Evolutionary conservation across 2,329 filamentous ascomycete genomes (phyloP).

Genomic region (Fusarium sp.): DNA sequence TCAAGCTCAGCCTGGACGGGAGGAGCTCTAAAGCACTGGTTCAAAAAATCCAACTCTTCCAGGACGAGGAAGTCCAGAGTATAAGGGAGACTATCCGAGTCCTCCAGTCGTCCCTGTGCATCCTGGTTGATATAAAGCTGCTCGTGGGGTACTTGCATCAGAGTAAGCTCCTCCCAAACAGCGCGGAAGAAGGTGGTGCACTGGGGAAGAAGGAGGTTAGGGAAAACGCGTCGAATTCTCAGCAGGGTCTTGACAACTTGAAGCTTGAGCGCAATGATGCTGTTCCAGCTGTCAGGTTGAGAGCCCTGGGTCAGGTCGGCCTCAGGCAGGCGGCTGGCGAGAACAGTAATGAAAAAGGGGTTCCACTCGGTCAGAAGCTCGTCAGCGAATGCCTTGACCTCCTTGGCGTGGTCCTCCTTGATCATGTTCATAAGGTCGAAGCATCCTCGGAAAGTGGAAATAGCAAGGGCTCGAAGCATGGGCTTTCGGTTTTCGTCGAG

Average conservation of each 20-base stretch:
- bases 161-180: slow-evolving; percentile 88
- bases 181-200: slow-evolving; percentile 86
- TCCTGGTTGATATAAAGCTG: slow-evolving; percentile 88
- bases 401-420: slow-evolving; percentile 88
- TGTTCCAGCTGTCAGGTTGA: slow-evolving; percentile 79
- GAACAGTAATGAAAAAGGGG: slow-evolving; percentile 84
- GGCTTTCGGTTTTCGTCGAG: slow-evolving; percentile 80
- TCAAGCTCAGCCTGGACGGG: slow-evolving; percentile 92
- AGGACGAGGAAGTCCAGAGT: slow-evolving; percentile 93
- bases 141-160: slow-evolving; percentile 79
- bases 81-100: slow-evolving; percentile 91
- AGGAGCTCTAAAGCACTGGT: slow-evolving; percentile 87
- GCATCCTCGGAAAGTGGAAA: slow-evolving; percentile 89
- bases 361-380: slow-evolving; percentile 87
- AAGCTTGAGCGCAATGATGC: slow-evolving; percentile 86
- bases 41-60: slow-evolving; percentile 95
- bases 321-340: slow-evolving; percentile 82
- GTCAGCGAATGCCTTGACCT: slow-evolving; percentile 90
- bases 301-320: slow-evolving; percentile 58
- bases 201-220: slow-evolving; percentile 83
- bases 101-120: slow-evolving; percentile 87
- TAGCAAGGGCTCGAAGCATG: slow-evolving; percentile 83
- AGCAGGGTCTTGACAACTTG: slow-evolving; percentile 95
- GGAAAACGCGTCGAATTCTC: slow-evolving; percentile 87
- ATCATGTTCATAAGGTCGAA: slow-evolving; percentile 98